Percentiles rank a stretch among this genome's conserved stretches.
Evolutionary conservation across 441 rosid species (phyloP).

Genomic region (Erodium texanum): DNA sequence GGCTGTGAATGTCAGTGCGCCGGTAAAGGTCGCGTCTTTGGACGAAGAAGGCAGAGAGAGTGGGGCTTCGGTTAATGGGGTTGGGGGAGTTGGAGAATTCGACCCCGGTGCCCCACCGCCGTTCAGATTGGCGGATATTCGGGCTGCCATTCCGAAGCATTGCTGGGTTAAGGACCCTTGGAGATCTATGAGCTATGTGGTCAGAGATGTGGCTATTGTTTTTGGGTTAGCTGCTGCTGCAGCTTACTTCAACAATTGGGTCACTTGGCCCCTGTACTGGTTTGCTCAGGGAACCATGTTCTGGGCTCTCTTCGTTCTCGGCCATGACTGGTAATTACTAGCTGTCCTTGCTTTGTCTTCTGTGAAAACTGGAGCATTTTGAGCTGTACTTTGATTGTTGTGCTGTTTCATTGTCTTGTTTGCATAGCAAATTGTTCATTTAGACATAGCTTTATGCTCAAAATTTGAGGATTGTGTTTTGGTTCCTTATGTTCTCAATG

Average conservation of each 20-base stretch:
- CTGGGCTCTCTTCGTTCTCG: slow-evolving; percentile 96
- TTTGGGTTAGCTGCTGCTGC: slow-evolving; percentile 78
- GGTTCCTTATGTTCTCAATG: slow-evolving; percentile 6
- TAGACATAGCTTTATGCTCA: too few species aligned
- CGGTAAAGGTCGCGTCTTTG: not conserved
- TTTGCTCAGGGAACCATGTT: slow-evolving; percentile 92
- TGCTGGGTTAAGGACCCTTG: slow-evolving; percentile 92
- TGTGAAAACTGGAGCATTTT: too few species aligned
- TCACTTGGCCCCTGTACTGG: slow-evolving; percentile 95
- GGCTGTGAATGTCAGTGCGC: not conserved
- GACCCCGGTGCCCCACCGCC: slow-evolving; percentile 73
- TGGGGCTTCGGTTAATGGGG: not conserved
- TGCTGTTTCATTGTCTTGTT: too few species aligned
- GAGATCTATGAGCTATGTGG: slow-evolving; percentile 89
- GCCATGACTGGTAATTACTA: slow-evolving; percentile 73
- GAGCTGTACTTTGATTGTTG: too few species aligned
- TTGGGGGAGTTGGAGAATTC: slow-evolving; percentile 19
- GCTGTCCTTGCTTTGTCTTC: not conserved
- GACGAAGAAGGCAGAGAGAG: not conserved
- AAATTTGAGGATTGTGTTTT: too few species aligned
- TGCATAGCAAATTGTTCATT: too few species aligned
- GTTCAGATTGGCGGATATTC: slow-evolving; percentile 63
- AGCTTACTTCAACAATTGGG: slow-evolving; percentile 56
- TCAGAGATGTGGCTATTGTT: slow-evolving; percentile 67
- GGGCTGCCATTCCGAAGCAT: slow-evolving; percentile 94